Percentiles rank a stretch among this genome's conserved stretches.
Evolutionary conservation across 441 rosid genomes (phyloP).

Genomic region (Iberis amara): DNA sequence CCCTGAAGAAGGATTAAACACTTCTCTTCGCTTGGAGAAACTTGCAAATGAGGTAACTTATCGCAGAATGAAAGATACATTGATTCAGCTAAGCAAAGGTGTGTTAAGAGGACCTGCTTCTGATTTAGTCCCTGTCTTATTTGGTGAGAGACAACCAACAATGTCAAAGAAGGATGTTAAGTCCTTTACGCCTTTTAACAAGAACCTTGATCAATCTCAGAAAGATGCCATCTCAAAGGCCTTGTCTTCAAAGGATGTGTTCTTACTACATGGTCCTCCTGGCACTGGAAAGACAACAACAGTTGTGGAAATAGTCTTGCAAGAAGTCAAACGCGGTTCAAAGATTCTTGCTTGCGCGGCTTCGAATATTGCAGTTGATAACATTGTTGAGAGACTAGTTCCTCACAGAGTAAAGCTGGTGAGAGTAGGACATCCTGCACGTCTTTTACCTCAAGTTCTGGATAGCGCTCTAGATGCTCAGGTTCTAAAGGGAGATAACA

Average conservation of each 20-base stretch:
- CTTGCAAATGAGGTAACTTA: constrained; percentile 96
- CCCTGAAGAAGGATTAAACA: constrained; percentile 82
- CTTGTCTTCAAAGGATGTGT: constrained; percentile 79
- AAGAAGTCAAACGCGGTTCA: constrained; percentile 90
- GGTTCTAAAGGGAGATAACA: constrained; percentile 89
- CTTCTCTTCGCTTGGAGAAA: constrained; percentile 77
- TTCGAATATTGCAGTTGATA: constrained; percentile 98
- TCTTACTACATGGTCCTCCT: constrained; percentile 95
- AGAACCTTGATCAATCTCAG: constrained; percentile 88
- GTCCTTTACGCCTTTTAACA: constrained; percentile 53
- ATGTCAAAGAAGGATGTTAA: constrained; percentile 49
- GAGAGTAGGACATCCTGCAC: constrained; percentile 94
- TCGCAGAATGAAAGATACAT: constrained; percentile 87
- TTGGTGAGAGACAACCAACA: constrained; percentile 66
- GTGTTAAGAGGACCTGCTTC: constrained; percentile 83
- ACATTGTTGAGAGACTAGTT: constrained; percentile 92
- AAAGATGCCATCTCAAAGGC: constrained; percentile 85
- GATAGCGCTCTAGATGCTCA: constrained; percentile 92
- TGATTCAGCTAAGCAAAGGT: constrained; percentile 81
- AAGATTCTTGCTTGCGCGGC: constrained; percentile 97
- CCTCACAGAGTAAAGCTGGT: constrained; percentile 87
- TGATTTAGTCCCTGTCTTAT: constrained; percentile 75
- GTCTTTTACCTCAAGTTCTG: constrained; percentile 87
- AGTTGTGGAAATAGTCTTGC: constrained; percentile 85
- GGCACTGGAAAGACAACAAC: constrained; percentile 98